Percentiles rank a stretch among this genome's conserved stretches.
These are phyloP conservation scores for Nakaseomyces nivariensis DNA, from an alignment of 1,139 yeast genomes.

Conservation along the genomic window DNA sequence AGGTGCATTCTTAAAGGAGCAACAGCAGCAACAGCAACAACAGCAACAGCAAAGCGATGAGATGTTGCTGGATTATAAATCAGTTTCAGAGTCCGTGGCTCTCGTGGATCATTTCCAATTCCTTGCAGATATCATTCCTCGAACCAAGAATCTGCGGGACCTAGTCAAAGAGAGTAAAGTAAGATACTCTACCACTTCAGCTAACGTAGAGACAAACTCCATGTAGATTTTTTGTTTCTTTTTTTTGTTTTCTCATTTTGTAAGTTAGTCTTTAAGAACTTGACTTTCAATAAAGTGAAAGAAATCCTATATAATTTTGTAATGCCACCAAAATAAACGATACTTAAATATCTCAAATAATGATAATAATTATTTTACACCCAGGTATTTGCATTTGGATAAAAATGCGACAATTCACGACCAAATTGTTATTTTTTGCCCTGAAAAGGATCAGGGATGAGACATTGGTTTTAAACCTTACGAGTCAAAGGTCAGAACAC, in stretches of 20 bases:
- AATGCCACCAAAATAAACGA: not conserved
- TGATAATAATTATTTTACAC: too few species aligned
- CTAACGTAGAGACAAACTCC: conserved; percentile 4
- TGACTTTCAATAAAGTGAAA: too few species aligned
- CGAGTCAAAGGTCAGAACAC: not conserved
- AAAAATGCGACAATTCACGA: not conserved
- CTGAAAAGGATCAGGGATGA: not conserved
- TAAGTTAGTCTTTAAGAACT: too few species aligned
- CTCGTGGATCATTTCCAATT: conserved; percentile 61
- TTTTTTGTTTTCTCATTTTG: too few species aligned
- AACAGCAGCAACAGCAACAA: not conserved
- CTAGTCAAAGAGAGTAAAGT: conserved; percentile 37
- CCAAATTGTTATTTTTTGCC: not conserved
- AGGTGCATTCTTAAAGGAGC: conserved; percentile 17
- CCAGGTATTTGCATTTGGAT: too few species aligned
- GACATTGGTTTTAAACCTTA: not conserved
- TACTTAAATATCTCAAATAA: too few species aligned
- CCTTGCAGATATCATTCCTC: conserved; percentile 57
- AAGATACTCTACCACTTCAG: conserved; percentile 25
- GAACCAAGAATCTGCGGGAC: conserved; percentile 39
- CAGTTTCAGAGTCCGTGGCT: conserved; percentile 32
- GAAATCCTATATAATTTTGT: not conserved
- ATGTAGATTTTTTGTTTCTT: too few species aligned
- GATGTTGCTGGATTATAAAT: conserved; percentile 1
- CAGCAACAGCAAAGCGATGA: not conserved